phyloP scores from a whole-genome alignment of 2,329 filamentous ascomycete species.

The Tothia fuscella region DNA sequence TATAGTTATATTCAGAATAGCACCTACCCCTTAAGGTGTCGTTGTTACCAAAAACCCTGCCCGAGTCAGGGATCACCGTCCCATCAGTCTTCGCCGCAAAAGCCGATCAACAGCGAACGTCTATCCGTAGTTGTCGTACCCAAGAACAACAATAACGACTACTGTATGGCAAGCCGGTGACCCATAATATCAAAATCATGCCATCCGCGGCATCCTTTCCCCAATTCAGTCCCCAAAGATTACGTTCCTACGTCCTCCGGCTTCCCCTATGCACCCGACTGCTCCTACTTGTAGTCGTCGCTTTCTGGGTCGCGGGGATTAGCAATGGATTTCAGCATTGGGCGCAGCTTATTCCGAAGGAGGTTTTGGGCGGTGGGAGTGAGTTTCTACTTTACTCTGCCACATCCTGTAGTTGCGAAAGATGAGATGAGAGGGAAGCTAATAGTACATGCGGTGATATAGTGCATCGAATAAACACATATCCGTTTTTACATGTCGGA shows the following conservation, averaged over 20 bases:
- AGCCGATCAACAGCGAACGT: too few species aligned
- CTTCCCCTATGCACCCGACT: conserved; percentile 79
- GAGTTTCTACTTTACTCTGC: too few species aligned
- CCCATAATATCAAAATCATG: conserved; percentile 1
- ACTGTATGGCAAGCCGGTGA: too few species aligned
- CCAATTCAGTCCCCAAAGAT: conserved; percentile 58
- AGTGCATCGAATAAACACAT: conserved; percentile 93
- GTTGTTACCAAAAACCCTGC: too few species aligned
- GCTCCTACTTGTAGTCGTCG: conserved; percentile 53
- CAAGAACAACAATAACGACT: too few species aligned
- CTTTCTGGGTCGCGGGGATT: conserved; percentile 57
- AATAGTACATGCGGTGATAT: conserved; percentile 11
- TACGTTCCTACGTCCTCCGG: conserved; percentile 70
- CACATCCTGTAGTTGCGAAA: too few species aligned
- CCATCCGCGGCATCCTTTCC: conserved; percentile 27
- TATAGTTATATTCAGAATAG: too few species aligned
- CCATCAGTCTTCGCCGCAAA: too few species aligned
- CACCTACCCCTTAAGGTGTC: too few species aligned
- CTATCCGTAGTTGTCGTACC: too few species aligned
- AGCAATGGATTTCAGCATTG: conserved; percentile 56
- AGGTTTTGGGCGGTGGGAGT: conserved; percentile 8
- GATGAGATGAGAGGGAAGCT: not conserved
- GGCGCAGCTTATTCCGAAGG: conserved; percentile 61
- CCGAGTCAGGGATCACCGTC: too few species aligned
- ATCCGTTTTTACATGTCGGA: conserved; percentile 68